phyloP scores from a whole-genome alignment of 192 early-diverging fungal species.

The Linnemannia zychae region DNA sequence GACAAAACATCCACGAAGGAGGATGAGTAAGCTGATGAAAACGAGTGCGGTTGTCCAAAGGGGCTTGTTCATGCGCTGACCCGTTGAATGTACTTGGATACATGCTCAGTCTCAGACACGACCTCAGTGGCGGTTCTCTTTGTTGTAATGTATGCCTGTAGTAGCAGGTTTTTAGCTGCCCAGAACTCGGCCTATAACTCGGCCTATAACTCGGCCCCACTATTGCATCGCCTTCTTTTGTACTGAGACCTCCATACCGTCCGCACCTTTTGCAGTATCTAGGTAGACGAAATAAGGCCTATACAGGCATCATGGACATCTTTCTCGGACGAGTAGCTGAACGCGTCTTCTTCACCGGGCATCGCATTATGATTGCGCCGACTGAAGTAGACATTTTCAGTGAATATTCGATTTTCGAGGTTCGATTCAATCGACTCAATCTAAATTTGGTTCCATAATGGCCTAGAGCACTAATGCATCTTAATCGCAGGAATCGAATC shows the following conservation, averaged over 20 bases:
- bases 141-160: constrained; percentile 28
- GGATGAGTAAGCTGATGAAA: no score
- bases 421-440: no score
- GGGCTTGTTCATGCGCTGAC: constrained; percentile 1
- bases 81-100: constrained; percentile 25
- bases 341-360: constrained; percentile 11
- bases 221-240: constrained; percentile 24
- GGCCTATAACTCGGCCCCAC: constrained; percentile 27
- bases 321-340: constrained; percentile 23
- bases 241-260: constrained; percentile 18
- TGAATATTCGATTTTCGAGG: no score
- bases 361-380: constrained; percentile 16
- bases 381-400: constrained; percentile 25
- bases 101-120: constrained; percentile 27
- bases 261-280: constrained; percentile 10
- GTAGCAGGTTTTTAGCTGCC: constrained; percentile 17
- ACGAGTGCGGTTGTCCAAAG: no score
- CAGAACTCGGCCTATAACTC: no score
- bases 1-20: no score
- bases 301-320: constrained; percentile 24
- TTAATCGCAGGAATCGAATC: constrained; percentile 9
- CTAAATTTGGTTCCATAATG: no score
- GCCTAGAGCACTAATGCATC: no score
- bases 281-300: constrained; percentile 22
- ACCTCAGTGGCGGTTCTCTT: constrained; percentile 33